Percentiles rank a stretch among this genome's conserved stretches.
phyloP scores from a whole-genome alignment of 1,284 basidiomycete species.

The Fomitopsis palustris region DNA sequence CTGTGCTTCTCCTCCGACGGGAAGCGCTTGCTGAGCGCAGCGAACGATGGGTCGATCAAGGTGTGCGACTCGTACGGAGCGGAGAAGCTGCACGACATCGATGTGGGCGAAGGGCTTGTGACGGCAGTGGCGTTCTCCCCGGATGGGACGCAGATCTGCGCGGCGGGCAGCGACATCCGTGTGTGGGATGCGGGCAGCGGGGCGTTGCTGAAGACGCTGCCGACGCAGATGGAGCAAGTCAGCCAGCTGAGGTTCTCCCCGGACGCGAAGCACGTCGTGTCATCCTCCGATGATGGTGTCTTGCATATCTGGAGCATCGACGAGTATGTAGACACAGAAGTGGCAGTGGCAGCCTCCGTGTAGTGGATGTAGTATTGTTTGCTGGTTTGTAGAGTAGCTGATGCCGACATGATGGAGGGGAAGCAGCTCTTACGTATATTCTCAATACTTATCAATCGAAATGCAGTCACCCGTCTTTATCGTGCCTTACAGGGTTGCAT shows the following conservation, averaged over 20 bases:
- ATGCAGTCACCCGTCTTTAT: too few relatives aligned
- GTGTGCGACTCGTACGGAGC: conserved; percentile 6
- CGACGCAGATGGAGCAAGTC: conserved; percentile 12
- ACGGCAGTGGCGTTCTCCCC: conserved; percentile 4
- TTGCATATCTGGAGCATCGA: not conserved
- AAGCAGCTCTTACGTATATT: too few relatives aligned
- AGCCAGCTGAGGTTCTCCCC: not conserved
- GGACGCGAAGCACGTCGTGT: conserved; percentile 1
- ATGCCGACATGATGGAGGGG: too few relatives aligned
- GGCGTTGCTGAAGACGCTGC: not conserved
- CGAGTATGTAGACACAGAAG: not conserved
- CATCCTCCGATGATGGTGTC: conserved; percentile 3
- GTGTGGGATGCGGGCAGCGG: conserved; percentile 3
- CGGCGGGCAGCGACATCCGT: conserved; percentile 1
- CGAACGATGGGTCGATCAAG: conserved; percentile 3
- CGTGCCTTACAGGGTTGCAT: too few relatives aligned
- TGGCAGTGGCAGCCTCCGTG: too few relatives aligned
- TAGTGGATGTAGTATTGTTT: too few relatives aligned
- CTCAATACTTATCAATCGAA: too few relatives aligned
- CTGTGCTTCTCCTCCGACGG: conserved; percentile 11
- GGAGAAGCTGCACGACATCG: not conserved
- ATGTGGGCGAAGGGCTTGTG: not conserved
- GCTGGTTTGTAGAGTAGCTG: too few relatives aligned
- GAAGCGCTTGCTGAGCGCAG: conserved; percentile 2
- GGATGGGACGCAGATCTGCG: conserved; percentile 2